Percentiles rank a stretch among this genome's conserved stretches.
Evolutionary conservation across 2,329 filamentous ascomycete species (phyloP).

Genomic region (Zarea fungicola): DNA sequence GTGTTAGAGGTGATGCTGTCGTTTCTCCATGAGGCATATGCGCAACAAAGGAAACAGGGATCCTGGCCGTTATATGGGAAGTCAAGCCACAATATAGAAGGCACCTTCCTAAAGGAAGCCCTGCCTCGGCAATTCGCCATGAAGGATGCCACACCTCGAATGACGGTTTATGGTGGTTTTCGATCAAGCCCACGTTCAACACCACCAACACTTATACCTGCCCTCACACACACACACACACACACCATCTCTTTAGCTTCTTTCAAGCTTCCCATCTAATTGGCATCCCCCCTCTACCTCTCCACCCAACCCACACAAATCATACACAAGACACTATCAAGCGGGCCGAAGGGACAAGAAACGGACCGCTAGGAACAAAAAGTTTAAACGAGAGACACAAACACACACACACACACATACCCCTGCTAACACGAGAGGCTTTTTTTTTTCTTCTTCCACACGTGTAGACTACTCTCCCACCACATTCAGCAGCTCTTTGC

Average conservation of each 20-base stretch:
- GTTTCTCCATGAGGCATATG: neutral
- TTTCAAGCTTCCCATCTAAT: neutral
- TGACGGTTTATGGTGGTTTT: no score
- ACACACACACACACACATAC: no score
- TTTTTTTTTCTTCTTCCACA: no score
- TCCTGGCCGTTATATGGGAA: neutral
- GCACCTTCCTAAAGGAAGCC: neutral
- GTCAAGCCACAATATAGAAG: neutral
- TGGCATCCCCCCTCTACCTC: neutral
- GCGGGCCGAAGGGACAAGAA: neutral
- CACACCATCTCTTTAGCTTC: neutral
- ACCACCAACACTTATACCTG: neutral
- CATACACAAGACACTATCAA: neutral
- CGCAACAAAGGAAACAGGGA: neutral
- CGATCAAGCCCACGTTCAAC: neutral
- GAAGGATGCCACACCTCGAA: no score
- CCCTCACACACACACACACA: neutral
- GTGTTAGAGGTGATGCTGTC: neutral
- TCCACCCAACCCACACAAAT: neutral
- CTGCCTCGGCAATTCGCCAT: no score
- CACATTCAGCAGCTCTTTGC: constrained; percentile 55
- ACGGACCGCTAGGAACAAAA: constrained; percentile 8
- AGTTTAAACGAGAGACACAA: constrained; percentile 5
- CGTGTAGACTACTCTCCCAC: constrained; percentile 53
- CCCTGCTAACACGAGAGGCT: constrained; percentile 17